Conservation (phyloP, 176 grass and related monocot genomes). For the Raddia distichophylla region DNA sequence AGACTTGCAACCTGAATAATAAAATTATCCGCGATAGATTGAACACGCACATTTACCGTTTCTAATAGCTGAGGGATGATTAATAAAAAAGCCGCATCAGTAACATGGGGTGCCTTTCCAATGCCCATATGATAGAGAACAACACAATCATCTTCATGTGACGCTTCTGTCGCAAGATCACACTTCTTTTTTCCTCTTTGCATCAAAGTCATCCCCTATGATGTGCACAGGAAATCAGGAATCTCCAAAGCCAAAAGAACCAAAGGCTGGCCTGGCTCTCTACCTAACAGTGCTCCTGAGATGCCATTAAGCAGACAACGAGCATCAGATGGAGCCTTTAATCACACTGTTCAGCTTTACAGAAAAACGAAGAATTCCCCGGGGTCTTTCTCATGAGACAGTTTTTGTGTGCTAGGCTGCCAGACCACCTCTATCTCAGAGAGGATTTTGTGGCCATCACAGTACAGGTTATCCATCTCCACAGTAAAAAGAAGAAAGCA, state of each 20-base stretch:
- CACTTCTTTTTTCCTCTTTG: background rate
- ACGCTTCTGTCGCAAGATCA: slow-evolving; percentile 6
- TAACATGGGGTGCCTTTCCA: background rate
- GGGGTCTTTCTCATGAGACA: background rate
- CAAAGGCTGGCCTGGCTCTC: background rate
- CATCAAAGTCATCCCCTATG: background rate
- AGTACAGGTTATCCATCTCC: background rate
- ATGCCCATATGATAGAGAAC: background rate
- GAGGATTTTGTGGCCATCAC: background rate
- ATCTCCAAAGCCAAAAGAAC: slow-evolving; percentile 33
- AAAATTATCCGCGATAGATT: too few species aligned
- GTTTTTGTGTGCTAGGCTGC: background rate
- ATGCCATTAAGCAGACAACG: slow-evolving; percentile 35
- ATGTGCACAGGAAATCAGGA: background rate
- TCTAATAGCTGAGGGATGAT: background rate
- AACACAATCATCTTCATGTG: slow-evolving; percentile 1
- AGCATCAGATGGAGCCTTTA: slow-evolving; percentile 19
- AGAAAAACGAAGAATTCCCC: background rate
- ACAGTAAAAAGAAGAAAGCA: background rate
- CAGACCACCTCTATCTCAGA: background rate
- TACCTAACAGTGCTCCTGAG: slow-evolving; percentile 12
- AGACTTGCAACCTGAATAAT: too few species aligned
- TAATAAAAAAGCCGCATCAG: background rate
- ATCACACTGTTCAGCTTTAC: slow-evolving; percentile 35
- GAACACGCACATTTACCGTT: background rate